A percentile compares a stretch with the other conserved stretches of the same genome.
These are phyloP conservation scores for Echites panduratus DNA, from an alignment of 257 asterid genomes.

Conservation along the genomic window DNA sequence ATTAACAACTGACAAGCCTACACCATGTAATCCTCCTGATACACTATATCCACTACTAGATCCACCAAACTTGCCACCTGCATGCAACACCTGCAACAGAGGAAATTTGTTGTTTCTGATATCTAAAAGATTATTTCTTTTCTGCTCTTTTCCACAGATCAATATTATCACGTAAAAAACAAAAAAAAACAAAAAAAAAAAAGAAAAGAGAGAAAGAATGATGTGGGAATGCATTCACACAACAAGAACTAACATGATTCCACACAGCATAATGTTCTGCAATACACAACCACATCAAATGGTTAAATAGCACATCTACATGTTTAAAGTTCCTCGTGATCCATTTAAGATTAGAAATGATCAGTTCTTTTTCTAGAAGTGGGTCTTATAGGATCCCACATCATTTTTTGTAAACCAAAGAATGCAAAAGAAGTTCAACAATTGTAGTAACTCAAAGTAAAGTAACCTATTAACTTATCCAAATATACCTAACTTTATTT, in stretches of 20 bases:
- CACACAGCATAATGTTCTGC: background rate
- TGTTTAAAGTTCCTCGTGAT: background rate
- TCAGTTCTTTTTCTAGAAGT: background rate
- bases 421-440: too few relatives aligned
- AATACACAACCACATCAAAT: background rate
- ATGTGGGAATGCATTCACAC: background rate
- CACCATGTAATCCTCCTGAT: conserved; percentile 99
- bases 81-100: conserved; percentile 84
- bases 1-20: conserved; percentile 95
- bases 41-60: conserved; percentile 94
- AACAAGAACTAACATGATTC: background rate
- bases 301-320: background rate
- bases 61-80: conserved; percentile 99
- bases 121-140: conserved; percentile 12
- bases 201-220: too few relatives aligned
- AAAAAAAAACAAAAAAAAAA: too few relatives aligned
- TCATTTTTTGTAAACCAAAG: too few relatives aligned
- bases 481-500: too few relatives aligned
- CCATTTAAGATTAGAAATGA: background rate
- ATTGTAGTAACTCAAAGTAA: too few relatives aligned
- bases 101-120: background rate
- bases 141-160: conserved; percentile 6
- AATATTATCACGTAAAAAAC: background rate
- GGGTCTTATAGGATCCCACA: too few relatives aligned
- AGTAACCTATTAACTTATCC: too few relatives aligned